Base-by-base conservation (phyloP, 139 green algal genomes). In the Chlorella sp. region DNA sequence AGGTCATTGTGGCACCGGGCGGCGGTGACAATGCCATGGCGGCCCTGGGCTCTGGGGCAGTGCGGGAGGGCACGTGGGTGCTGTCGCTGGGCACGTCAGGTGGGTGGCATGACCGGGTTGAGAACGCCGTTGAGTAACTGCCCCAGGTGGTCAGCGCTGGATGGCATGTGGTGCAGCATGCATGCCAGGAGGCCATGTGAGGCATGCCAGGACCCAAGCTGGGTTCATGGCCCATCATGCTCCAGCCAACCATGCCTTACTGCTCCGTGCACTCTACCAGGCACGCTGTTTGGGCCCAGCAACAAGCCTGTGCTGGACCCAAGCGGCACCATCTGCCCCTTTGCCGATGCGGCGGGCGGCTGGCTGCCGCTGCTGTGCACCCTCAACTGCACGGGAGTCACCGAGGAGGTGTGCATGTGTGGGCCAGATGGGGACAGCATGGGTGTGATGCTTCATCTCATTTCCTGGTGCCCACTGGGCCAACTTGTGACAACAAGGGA, bases 291-390 rank as follows among this genome's bases (percentile, higher is more conserved):
- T 88, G 95, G 93, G 9, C 90, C 91, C 73, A 90, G 86, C 5
- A 80, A 43, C 56, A 87, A 70, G 2, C 87, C 93, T 2, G 78
- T 98, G 7, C 60, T 93, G 20, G 95, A 98, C 89, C 78, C 87
- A 40, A 92, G 77, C 1, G 94, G 95, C 30, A 84, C 79, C 30
- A 87, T 98, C 36, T 92, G 88, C 64, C 93, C 95, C 40, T 98
- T 98, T 87, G 95, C 90, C 76, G 94, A 97, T 80, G 92, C 93
- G 24, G 95, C 95, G 0, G 95, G 90, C 54, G 48, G 68, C 48
- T 96, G 92, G 88, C 86, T 98, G 80, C 95, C 94, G 0, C 88
- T 98, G 81, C 86, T 97, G 48, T 98, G 95, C 92, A 96, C 92
- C 8, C 90, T 97, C 78, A 98, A 98, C 90, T 98, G 96, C 90